phyloP scores from a whole-genome alignment of 2,329 filamentous ascomycete genomes.

The Colletotrichum theobromicola region DNA sequence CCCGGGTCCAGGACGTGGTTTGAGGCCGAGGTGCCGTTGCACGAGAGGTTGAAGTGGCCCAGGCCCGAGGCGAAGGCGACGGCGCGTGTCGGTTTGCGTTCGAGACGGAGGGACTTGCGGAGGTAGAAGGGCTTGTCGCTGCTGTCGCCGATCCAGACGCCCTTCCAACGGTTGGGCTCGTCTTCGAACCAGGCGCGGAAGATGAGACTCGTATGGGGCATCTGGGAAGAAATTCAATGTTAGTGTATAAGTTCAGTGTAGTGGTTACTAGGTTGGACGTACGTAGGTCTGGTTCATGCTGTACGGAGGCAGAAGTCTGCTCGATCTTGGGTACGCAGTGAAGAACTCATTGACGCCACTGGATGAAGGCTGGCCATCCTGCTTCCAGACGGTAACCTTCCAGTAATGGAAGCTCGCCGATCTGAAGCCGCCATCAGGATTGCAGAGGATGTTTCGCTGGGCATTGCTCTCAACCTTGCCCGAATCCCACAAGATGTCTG shows the following conservation, averaged over 20 bases:
- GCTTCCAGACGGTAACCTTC: slow-evolving; percentile 41
- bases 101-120: slow-evolving; percentile 35
- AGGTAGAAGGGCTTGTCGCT: slow-evolving; percentile 44
- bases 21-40: slow-evolving; percentile 37
- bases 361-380: slow-evolving; percentile 28
- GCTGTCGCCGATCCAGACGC: slow-evolving; percentile 43
- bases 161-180: slow-evolving; percentile 42
- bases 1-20: slow-evolving; percentile 41
- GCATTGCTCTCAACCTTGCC: slow-evolving; percentile 22
- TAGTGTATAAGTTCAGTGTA: not conserved
- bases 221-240: slow-evolving; percentile 21
- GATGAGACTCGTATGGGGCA: slow-evolving; percentile 45
- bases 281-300: slow-evolving; percentile 47
- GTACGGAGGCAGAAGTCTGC: slow-evolving; percentile 39
- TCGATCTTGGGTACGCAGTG: slow-evolving; percentile 40
- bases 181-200: slow-evolving; percentile 47
- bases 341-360: slow-evolving; percentile 39
- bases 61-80: slow-evolving; percentile 42
- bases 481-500: slow-evolving; percentile 22
- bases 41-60: slow-evolving; percentile 42
- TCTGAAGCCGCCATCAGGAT: slow-evolving; percentile 34
- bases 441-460: slow-evolving; percentile 28
- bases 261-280: not conserved
- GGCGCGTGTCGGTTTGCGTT: slow-evolving; percentile 33
- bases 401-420: slow-evolving; percentile 40